Evolutionary conservation across 768 basidiomycete genomes (phyloP).

Genomic region (Auricularia auricula-judae): DNA sequence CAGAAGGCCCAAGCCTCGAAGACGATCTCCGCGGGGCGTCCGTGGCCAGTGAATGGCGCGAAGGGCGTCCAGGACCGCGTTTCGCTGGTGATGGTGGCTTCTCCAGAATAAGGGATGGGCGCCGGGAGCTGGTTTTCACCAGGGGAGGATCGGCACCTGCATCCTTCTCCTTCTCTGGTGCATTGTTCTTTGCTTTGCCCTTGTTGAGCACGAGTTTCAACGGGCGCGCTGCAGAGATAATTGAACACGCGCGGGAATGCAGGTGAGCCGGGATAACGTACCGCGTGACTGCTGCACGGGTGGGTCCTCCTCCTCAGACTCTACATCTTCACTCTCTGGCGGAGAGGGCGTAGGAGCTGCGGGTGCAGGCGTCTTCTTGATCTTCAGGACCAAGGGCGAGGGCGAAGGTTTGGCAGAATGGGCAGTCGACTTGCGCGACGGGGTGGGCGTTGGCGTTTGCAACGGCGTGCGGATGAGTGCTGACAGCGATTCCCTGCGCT

Average conservation of each 20-base stretch:
- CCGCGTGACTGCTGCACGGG: neutral
- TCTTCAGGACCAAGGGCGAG: neutral
- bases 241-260: neutral
- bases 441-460: neutral
- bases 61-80: too few relatives aligned
- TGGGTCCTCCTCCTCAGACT: neutral
- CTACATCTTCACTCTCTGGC: neutral
- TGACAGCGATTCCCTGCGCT: slow-evolving; percentile 36
- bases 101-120: too few relatives aligned
- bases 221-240: neutral
- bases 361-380: neutral
- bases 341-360: neutral
- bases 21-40: too few relatives aligned
- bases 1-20: too few relatives aligned
- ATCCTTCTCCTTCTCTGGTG: neutral
- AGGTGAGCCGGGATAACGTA: neutral
- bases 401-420: neutral
- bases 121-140: too few relatives aligned
- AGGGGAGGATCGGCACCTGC: too few relatives aligned
- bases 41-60: too few relatives aligned
- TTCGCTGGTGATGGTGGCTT: too few relatives aligned
- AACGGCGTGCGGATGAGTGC: slow-evolving; percentile 6
- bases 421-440: neutral
- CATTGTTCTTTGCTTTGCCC: neutral
- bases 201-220: neutral